phyloP scores from a whole-genome alignment of 2,329 filamentous ascomycete genomes.

The Hypoxylon sp. region DNA sequence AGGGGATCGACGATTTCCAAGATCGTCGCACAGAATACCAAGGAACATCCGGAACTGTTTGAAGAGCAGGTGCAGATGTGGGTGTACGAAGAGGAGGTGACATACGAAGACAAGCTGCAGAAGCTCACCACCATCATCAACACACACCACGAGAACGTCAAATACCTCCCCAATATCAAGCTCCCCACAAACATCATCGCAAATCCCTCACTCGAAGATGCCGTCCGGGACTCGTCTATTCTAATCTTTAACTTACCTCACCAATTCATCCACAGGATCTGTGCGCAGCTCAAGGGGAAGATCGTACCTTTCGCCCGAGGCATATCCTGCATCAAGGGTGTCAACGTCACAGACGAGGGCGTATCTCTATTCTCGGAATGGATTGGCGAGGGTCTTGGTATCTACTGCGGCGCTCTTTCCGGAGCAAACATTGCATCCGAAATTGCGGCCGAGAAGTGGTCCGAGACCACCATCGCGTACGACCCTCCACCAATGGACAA shows the following conservation, averaged over 20 bases:
- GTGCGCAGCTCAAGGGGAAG: constrained; percentile 86
- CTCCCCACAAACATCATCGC: constrained; percentile 88
- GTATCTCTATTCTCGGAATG: constrained; percentile 94
- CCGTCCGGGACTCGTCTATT: constrained; percentile 87
- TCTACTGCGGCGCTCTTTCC: constrained; percentile 96
- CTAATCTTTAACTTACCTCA: constrained; percentile 97
- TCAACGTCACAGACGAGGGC: constrained; percentile 89
- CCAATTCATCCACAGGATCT: constrained; percentile 92
- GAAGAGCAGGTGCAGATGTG: constrained; percentile 96
- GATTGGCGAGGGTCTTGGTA: constrained; percentile 90
- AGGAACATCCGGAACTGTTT: constrained; percentile 82
- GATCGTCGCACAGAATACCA: constrained; percentile 94
- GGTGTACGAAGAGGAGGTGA: constrained; percentile 95
- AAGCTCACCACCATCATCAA: constrained; percentile 96
- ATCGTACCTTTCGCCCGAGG: constrained; percentile 93
- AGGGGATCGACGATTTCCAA: constrained; percentile 98
- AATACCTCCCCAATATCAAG: constrained; percentile 92
- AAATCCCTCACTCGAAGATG: constrained; percentile 83
- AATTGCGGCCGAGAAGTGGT: constrained; percentile 96
- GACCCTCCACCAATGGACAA: constrained; percentile 88
- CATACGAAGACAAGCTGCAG: constrained; percentile 76
- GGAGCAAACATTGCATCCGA: constrained; percentile 97
- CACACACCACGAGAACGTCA: constrained; percentile 93
- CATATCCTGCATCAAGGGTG: constrained; percentile 98
- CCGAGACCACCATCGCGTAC: constrained; percentile 96